Evolutionary conservation across 129 eudicot genomes (phyloP).

Genomic region (Ambrosia trifida): DNA sequence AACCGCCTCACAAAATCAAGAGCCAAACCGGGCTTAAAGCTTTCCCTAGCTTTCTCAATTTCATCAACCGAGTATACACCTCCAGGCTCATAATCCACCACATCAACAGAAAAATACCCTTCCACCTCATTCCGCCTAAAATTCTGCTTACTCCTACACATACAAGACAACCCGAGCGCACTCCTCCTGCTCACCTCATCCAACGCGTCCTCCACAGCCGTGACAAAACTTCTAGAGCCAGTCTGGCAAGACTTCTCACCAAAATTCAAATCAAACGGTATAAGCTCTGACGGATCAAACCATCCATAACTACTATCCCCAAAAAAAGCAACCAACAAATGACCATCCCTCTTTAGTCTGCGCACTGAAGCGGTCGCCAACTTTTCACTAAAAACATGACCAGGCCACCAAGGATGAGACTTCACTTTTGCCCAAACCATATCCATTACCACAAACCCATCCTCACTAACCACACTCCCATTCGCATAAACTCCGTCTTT

Average conservation of each 20-base stretch:
- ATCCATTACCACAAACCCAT: conserved; percentile 68
- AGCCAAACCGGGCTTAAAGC: conserved; percentile 57
- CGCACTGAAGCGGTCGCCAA: conserved; percentile 69
- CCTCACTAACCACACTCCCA: conserved; percentile 33
- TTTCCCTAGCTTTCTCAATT: conserved; percentile 67
- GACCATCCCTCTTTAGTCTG: conserved; percentile 69
- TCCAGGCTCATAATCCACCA: conserved; percentile 72
- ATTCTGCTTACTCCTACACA: conserved; percentile 71
- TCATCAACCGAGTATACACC: conserved; percentile 52
- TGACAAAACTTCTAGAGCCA: conserved; percentile 50
- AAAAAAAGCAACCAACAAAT: conserved; percentile 83
- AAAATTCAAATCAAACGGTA: conserved; percentile 68
- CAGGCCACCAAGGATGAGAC: conserved; percentile 99
- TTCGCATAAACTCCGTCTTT: conserved; percentile 51
- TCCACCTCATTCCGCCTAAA: conserved; percentile 56
- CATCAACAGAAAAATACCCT: conserved; percentile 72
- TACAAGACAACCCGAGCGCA: conserved; percentile 70
- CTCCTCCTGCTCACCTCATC: conserved; percentile 83
- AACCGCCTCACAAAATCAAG: conserved; percentile 58
- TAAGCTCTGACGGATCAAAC: conserved; percentile 78
- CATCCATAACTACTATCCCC: conserved; percentile 99
- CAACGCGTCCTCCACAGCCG: conserved; percentile 84
- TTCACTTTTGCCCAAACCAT: conserved; percentile 99
- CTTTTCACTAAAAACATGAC: conserved; percentile 67
- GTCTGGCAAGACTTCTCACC: conserved; percentile 75